Base-by-base conservation (phyloP, 306 rosid genomes). In the Rosa chinensis region DNA sequence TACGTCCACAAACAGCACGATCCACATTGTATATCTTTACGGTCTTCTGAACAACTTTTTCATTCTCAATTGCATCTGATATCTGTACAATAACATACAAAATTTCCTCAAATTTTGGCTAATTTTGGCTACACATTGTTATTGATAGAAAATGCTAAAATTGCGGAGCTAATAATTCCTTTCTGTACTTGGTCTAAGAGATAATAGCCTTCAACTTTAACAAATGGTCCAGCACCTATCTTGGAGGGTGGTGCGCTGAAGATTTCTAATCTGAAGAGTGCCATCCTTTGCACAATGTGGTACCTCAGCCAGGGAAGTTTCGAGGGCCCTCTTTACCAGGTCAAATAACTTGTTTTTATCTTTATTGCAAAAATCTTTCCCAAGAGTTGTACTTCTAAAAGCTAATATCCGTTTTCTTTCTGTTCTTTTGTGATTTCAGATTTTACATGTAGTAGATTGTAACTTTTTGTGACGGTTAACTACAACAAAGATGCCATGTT, bases 1-100 rank as follows among this genome's bases (percentile, higher is more conserved):
- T 84, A 43, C 99, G 97, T 52, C 99, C 99, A 83, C 99, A 91
- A 53, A 81, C 97, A 83, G 98, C 93, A 52, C 99, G 98, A 61
- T 95, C 98, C 43, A 92, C 78, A 81, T 95, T 95, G 87, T 84
- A 91, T 84, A 95, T 90, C 66, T 86, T 83, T 73, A 85, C 71
- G 49, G 94, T 89, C 90, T 92, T 95, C 28, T 84, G 70, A 59
- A 90, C 92, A 72, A 84, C 89, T 74, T 90, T 91, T 86, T 95
- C 99, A 79, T 84, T 91, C 87, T 90, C 86, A 84, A 95, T 90
- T 77, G 98, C 99, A 84, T 90, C 97, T 69, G 87, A 89, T 84
- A 95, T 77, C 99, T 92, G 93, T 45, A 83, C 66, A 82, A 25
- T 73, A n/a, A 75, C 77, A 66, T 83, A 73, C 10, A 55, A 68